phyloP scores from a whole-genome alignment of 139 green algal species.

The Chlorella vulgaris region DNA sequence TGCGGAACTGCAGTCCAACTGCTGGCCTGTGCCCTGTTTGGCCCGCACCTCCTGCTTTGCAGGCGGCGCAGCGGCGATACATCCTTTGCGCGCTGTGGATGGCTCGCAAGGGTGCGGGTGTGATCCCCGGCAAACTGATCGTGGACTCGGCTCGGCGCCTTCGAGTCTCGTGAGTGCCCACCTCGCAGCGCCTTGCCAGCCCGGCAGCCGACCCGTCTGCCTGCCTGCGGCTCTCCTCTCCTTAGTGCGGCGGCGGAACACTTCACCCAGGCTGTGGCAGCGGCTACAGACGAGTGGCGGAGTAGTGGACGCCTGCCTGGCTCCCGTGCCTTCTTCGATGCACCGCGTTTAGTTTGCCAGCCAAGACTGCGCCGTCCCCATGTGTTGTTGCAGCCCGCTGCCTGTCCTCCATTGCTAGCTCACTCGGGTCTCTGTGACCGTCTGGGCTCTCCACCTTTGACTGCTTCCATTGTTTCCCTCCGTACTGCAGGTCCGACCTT shows the following conservation, averaged over 20 bases:
- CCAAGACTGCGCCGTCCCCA: too few species aligned
- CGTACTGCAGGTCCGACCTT: conserved; percentile 65
- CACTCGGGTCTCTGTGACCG: not conserved
- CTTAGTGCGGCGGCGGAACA: too few species aligned
- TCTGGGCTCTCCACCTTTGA: not conserved
- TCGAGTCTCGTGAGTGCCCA: conserved; percentile 68
- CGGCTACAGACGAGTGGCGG: too few species aligned
- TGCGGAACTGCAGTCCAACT: too few species aligned
- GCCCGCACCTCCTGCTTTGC: too few species aligned
- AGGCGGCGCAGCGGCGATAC: conserved; percentile 61
- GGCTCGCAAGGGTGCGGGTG: conserved; percentile 57
- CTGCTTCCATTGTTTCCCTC: not conserved
- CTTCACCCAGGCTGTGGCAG: too few species aligned
- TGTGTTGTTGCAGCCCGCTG: too few species aligned
- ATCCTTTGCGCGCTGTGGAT: conserved; percentile 79
- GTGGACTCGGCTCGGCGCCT: conserved; percentile 58
- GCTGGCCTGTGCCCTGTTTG: too few species aligned
- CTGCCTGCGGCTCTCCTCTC: not conserved
- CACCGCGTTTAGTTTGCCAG: too few species aligned
- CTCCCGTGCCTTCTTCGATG: too few species aligned
- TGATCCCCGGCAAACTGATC: conserved; percentile 68
- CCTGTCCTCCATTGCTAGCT: not conserved
- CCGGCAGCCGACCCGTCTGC: not conserved
- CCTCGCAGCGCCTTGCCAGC: not conserved
- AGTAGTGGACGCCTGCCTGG: too few species aligned